Conservation (phyloP, 2,329 filamentous ascomycete genomes). For the Colletotrichum sansevieriae region DNA sequence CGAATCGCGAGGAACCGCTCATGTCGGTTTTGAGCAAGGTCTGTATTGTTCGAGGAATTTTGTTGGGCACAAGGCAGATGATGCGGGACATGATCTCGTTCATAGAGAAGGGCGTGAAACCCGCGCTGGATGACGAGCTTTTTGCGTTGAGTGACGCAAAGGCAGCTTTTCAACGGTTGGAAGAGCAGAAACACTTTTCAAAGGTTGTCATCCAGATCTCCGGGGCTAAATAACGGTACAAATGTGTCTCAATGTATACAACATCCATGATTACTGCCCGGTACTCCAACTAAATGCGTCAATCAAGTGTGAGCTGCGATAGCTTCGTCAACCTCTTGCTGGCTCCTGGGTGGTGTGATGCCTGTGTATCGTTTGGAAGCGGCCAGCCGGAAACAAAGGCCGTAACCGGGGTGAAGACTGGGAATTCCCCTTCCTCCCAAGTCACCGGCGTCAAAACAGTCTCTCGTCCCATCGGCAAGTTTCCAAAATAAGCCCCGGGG, state of each 20-base stretch:
- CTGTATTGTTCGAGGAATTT: slow-evolving; percentile 49
- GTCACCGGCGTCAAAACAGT: slow-evolving; percentile 55
- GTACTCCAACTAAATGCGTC: neutral
- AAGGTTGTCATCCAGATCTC: neutral
- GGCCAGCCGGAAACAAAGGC: slow-evolving; percentile 53
- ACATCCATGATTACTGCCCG: no score
- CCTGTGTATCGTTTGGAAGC: slow-evolving; percentile 49
- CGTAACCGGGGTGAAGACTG: slow-evolving; percentile 46
- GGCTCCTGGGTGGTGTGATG: slow-evolving; percentile 24
- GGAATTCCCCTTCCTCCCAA: slow-evolving; percentile 53
- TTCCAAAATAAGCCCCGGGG: slow-evolving; percentile 49
- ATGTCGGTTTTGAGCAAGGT: slow-evolving; percentile 43
- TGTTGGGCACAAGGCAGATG: slow-evolving; percentile 46
- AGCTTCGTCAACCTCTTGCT: slow-evolving; percentile 18
- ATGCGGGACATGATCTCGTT: slow-evolving; percentile 49
- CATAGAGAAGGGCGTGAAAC: slow-evolving; percentile 49
- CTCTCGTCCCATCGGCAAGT: slow-evolving; percentile 58
- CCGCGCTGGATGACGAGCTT: slow-evolving; percentile 48
- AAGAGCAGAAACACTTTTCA: slow-evolving; percentile 28
- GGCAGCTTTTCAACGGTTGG: slow-evolving; percentile 49
- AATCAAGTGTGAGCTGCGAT: neutral
- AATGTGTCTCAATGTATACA: neutral
- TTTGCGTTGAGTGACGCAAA: slow-evolving; percentile 50
- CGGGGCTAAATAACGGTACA: no score
- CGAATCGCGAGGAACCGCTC: slow-evolving; percentile 47